These are phyloP conservation scores for Kitagawia praeruptora DNA, from an alignment of 129 eudicot genomes.

Conservation along the genomic window DNA sequence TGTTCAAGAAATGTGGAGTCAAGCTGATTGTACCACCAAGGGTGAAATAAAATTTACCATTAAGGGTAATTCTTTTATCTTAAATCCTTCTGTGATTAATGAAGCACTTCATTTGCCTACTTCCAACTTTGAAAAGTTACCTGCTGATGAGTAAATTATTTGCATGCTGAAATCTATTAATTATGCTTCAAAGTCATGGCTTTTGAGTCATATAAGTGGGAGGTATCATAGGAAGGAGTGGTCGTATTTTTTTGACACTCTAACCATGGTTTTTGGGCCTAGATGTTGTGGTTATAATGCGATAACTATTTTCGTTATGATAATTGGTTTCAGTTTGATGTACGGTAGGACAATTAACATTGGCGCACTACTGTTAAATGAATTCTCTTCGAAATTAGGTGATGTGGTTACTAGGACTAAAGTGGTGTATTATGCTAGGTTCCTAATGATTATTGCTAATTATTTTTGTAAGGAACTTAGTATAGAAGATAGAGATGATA, in stretches of 20 bases:
- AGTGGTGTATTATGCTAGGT: not conserved
- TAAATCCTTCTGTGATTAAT: not conserved
- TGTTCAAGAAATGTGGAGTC: not conserved
- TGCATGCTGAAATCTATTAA: not conserved
- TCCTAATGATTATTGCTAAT: not conserved
- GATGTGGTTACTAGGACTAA: not conserved
- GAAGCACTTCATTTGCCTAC: not conserved
- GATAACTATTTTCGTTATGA: not conserved
- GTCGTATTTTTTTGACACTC: not conserved
- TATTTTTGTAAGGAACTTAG: not conserved
- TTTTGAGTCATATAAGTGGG: not conserved
- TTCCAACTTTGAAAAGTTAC: not conserved
- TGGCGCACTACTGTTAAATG: not conserved
- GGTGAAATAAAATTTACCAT: not conserved
- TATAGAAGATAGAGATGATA: not conserved
- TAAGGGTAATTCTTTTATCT: not conserved
- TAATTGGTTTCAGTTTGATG: not conserved
- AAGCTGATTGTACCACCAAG: not conserved
- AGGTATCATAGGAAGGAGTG: not conserved
- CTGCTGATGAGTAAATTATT: not conserved
- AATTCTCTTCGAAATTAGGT: not conserved
- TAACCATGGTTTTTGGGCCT: not conserved
- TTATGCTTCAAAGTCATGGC: not conserved
- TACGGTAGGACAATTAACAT: not conserved
- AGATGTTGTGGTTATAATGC: not conserved